phyloP scores from a whole-genome alignment of 148 eudicot species.

The Mesembryanthemum crystallinum region DNA sequence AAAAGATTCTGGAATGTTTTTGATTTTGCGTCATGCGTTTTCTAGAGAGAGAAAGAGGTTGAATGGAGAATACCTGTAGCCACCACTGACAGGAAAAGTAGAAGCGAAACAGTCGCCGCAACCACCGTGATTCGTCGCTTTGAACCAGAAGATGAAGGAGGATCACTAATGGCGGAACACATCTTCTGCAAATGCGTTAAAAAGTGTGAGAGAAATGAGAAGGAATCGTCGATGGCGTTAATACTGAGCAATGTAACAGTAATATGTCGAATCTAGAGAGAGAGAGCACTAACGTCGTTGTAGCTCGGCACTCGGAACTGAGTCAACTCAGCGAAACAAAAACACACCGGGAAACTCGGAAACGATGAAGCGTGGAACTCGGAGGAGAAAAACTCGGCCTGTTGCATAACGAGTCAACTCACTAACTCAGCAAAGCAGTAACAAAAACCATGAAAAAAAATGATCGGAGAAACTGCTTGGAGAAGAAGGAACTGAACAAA shows the following conservation, averaged over 20 bases:
- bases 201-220: background rate
- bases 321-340: background rate
- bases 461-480: conserved; percentile 9
- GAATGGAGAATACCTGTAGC: conserved; percentile 33
- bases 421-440: background rate
- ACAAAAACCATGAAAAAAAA: conserved; percentile 12
- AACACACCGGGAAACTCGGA: background rate
- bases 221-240: background rate
- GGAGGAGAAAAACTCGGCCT: background rate
- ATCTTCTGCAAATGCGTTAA: background rate
- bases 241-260: conserved; percentile 2
- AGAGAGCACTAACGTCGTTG: conserved; percentile 6
- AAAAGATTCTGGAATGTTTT: background rate
- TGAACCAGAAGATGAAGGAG: conserved; percentile 13
- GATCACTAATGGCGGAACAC: conserved; percentile 4
- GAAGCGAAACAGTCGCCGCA: conserved; percentile 35
- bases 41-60: background rate
- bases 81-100: conserved; percentile 26
- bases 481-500: conserved; percentile 7
- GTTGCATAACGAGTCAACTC: conserved; percentile 19
- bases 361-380: too few relatives aligned
- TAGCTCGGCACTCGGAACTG: background rate
- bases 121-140: conserved; percentile 34
- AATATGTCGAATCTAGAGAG: conserved; percentile 5
- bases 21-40: background rate